Evolutionary conservation across 202 grass and related monocot genomes (phyloP), one percentile per base, ranked within the genome.

Genomic region (Zizania palustris): DNA sequence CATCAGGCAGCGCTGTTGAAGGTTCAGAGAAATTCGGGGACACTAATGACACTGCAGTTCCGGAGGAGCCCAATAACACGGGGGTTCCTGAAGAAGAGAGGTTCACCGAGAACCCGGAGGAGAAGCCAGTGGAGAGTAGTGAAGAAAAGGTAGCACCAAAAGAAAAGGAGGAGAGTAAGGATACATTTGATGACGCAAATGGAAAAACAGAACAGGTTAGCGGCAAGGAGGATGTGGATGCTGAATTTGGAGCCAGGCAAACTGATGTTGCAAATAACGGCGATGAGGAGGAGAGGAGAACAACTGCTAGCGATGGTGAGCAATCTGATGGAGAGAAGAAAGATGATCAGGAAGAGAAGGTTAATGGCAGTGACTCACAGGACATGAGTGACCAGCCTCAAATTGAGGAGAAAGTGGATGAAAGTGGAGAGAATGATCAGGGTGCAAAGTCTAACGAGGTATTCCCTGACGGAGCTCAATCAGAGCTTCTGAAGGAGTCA

Each of bases 401-500:
- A 33, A 84, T 72, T 40, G 80, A 90, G 65, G 88, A 90, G 72
- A 84, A 85, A 69, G 74, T 81, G 49, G 79, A 95, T 68, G 88
- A 85, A 87, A 65, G 19, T 76, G 92, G 83, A 83, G 81, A 90
- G 46, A 93, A 87, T 57, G 92, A 85, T 33, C 77, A 69, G 46
- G 60, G 20, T 63, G 65, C 69, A 60, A 88, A 86, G 60, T 68
- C 82, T 2, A 72, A 40, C 5, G 88, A 93, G 49, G 78, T 88
- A 19, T 96, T 91, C 77, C 92, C 89, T 63, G 88, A 92, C 43
- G 92, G 78, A 3, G 90, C 81, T 68, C 88, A 99, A 44, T 89
- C 90, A 73, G 96, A 99, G 46, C 86, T 96, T 85, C 75, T 99
- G 28, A 99, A 96, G 72, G 96, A 99, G 71, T 87, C 84, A 38